These are phyloP conservation scores for Nemania serpens DNA, from an alignment of 2,329 filamentous ascomycete genomes.

Conservation along the genomic window DNA sequence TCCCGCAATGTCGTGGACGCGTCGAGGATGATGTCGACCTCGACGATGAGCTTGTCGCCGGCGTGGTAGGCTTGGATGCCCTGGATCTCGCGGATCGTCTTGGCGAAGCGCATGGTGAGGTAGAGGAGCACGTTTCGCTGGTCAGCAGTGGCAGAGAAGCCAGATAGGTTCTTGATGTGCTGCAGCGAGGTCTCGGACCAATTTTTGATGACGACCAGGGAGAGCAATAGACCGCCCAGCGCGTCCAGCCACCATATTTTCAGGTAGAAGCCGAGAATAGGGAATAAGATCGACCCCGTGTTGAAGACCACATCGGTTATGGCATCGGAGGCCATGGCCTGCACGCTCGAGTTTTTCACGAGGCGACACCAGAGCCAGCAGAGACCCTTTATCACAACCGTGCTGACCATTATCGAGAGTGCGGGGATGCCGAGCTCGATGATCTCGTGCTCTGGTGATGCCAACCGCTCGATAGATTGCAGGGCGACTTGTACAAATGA, in stretches of 20 bases:
- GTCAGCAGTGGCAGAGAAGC: conserved; percentile 77
- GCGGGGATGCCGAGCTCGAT: conserved; percentile 76
- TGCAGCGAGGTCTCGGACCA: conserved; percentile 75
- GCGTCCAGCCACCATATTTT: conserved; percentile 84
- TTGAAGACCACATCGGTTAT: conserved; percentile 88
- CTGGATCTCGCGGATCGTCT: conserved; percentile 83
- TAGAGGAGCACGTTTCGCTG: conserved; percentile 86
- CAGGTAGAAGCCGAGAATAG: conserved; percentile 77
- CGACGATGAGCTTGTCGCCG: conserved; percentile 82
- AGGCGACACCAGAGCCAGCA: conserved; percentile 89
- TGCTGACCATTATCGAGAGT: conserved; percentile 78
- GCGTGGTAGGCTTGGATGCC: conserved; percentile 84
- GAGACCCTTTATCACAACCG: conserved; percentile 78
- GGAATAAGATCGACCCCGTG: conserved; percentile 84
- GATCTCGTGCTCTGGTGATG: conserved; percentile 64
- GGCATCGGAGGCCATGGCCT: conserved; percentile 67
- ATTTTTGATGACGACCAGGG: conserved; percentile 76
- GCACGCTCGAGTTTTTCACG: conserved; percentile 84
- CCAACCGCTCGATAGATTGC: conserved; percentile 69
- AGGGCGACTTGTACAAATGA: conserved; percentile 80
- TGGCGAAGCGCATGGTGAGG: conserved; percentile 91
- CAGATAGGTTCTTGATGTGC: conserved; percentile 81
- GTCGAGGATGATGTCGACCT: conserved; percentile 83
- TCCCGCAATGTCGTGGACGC: conserved; percentile 76
- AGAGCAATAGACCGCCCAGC: conserved; percentile 77